phyloP scores from a whole-genome alignment of 2,329 filamentous ascomycete genomes.

The Laburnicola sp. region DNA sequence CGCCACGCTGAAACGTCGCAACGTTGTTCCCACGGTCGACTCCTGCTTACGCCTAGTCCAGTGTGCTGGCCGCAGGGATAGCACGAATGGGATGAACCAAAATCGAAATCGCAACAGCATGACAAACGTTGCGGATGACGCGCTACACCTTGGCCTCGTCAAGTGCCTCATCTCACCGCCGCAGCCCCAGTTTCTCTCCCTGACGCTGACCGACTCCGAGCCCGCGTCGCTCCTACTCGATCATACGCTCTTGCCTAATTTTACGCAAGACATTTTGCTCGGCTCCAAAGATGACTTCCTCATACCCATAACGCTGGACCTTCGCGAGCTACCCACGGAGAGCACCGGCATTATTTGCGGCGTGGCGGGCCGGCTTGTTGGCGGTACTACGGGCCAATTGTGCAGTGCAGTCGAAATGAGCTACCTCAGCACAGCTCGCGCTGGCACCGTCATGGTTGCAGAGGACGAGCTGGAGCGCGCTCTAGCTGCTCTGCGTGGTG shows the following conservation, averaged over 20 bases:
- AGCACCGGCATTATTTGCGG: conserved; percentile 95
- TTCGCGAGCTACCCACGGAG: conserved; percentile 78
- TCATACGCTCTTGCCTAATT: conserved; percentile 63
- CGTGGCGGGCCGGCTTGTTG: conserved; percentile 79
- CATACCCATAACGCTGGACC: conserved; percentile 85
- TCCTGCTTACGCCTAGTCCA: conserved; percentile 72
- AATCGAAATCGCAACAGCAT: conserved; percentile 33
- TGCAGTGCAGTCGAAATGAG: conserved; percentile 70
- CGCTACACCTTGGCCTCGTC: conserved; percentile 53
- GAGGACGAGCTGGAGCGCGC: conserved; percentile 74
- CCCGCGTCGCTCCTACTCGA: conserved; percentile 75
- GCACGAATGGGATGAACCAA: conserved; percentile 29
- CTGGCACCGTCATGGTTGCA: conserved; percentile 85
- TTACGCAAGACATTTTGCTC: conserved; percentile 66
- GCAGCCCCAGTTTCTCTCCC: conserved; percentile 69
- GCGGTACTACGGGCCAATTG: conserved; percentile 59
- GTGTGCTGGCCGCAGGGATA: conserved; percentile 68
- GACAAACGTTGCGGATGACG: conserved; percentile 45
- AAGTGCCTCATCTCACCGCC: conserved; percentile 54
- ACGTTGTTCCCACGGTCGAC: conserved; percentile 73
- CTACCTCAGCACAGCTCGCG: conserved; percentile 85
- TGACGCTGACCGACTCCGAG: conserved; percentile 73
- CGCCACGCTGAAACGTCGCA: conserved; percentile 73
- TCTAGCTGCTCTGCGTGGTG: conserved; percentile 65
- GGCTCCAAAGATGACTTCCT: conserved; percentile 72